Conservation (phyloP, 2,329 filamentous ascomycete genomes). For the Aspergillus sclerotialis region DNA sequence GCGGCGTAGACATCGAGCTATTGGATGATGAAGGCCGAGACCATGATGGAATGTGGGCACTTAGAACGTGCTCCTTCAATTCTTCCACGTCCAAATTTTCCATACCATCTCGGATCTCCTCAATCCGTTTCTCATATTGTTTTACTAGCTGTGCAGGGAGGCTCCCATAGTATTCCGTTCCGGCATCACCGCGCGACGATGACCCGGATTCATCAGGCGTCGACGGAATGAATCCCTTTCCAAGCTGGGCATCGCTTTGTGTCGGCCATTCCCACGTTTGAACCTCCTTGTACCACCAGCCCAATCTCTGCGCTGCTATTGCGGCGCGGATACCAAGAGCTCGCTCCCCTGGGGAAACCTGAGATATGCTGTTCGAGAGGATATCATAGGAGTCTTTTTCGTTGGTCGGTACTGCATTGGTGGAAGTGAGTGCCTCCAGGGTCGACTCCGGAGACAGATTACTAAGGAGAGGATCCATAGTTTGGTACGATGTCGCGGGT, state of each 20-base stretch:
- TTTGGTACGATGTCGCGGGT: conserved; percentile 27
- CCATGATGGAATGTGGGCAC: conserved; percentile 64
- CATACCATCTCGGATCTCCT: conserved; percentile 56
- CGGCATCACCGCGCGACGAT: neutral
- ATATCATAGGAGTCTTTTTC: conserved; percentile 32
- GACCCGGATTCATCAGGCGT: conserved; percentile 6
- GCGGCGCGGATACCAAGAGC: conserved; percentile 54
- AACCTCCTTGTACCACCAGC: conserved; percentile 53
- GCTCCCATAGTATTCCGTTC: conserved; percentile 59
- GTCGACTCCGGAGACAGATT: conserved; percentile 50
- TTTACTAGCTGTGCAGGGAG: conserved; percentile 58
- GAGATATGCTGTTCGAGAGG: conserved; percentile 45
- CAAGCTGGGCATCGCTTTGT: conserved; percentile 26
- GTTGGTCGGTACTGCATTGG: conserved; percentile 34
- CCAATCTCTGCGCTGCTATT: conserved; percentile 51
- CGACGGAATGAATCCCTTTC: conserved; percentile 35
- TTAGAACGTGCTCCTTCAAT: conserved; percentile 79
- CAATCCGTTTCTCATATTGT: conserved; percentile 64
- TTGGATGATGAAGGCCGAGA: conserved; percentile 47
- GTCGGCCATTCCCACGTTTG: conserved; percentile 53
- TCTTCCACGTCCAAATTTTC: conserved; percentile 53
- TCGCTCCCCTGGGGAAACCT: conserved; percentile 50
- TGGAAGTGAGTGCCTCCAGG: conserved; percentile 42
- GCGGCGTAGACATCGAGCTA: conserved; percentile 36
- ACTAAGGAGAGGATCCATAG: conserved; percentile 43